phyloP scores from a whole-genome alignment of 2,329 filamentous ascomycete species.

The Penicillium sp. region DNA sequence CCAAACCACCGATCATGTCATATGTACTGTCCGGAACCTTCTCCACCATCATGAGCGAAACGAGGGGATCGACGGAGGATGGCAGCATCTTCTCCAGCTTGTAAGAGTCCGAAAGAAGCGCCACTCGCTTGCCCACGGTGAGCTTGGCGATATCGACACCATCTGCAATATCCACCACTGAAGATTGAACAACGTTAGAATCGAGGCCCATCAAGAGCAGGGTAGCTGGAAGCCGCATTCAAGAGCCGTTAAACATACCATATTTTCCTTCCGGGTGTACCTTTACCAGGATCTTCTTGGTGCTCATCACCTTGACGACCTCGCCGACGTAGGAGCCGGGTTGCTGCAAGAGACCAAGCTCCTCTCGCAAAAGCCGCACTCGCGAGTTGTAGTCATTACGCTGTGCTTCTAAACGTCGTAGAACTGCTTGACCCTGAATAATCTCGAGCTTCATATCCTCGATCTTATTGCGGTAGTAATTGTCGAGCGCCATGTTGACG shows the following conservation, averaged over 20 bases:
- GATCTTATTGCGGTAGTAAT: conserved; percentile 99
- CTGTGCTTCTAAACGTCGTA: conserved; percentile 93
- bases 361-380: conserved; percentile 90
- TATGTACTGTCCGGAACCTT: conserved; percentile 99
- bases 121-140: conserved; percentile 95
- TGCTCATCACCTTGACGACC: conserved; percentile 99
- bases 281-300: conserved; percentile 98
- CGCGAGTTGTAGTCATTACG: conserved; percentile 99
- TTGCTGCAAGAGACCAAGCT: conserved; percentile 93
- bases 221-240: not conserved
- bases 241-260: conserved; percentile 58
- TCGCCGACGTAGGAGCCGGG: conserved; percentile 97
- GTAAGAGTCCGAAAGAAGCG: conserved; percentile 94
- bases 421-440: conserved; percentile 93
- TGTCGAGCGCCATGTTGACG: conserved; percentile 89
- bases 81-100: conserved; percentile 98
- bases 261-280: conserved; percentile 99
- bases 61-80: conserved; percentile 95
- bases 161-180: conserved; percentile 95
- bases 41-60: conserved; percentile 99
- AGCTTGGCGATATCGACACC: conserved; percentile 93
- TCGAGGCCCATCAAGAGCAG: not conserved
- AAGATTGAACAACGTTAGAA: conserved; percentile 1
- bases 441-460: conserved; percentile 99
- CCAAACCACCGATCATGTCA: conserved; percentile 98